These are phyloP conservation scores for Fusarium sp. DNA, from an alignment of 2,329 filamentous ascomycete genomes.

Conservation along the genomic window DNA sequence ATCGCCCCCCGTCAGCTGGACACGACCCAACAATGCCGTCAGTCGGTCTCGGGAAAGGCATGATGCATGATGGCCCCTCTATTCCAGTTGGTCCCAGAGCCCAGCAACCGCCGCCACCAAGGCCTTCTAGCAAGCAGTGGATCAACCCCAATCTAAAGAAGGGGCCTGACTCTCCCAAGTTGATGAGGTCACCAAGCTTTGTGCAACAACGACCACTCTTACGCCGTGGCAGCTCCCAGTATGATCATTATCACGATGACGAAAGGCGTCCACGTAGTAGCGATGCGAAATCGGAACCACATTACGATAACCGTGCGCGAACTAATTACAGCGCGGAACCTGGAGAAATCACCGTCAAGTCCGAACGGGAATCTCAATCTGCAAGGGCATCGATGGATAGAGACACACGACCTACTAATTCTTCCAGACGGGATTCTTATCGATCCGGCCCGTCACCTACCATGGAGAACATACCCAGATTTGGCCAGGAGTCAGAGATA, in stretches of 20 bases:
- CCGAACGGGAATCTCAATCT: slow-evolving; percentile 52
- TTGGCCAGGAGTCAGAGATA: slow-evolving; percentile 11
- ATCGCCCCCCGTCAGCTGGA: slow-evolving; percentile 58
- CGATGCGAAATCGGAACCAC: slow-evolving; percentile 59
- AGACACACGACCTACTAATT: slow-evolving; percentile 27
- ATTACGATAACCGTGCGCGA: slow-evolving; percentile 50
- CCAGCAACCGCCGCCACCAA: slow-evolving; percentile 55
- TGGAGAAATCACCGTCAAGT: slow-evolving; percentile 56
- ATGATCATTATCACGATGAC: slow-evolving; percentile 52
- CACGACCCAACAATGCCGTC: slow-evolving; percentile 49
- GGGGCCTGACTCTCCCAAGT: slow-evolving; percentile 61
- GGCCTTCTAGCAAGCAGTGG: slow-evolving; percentile 68
- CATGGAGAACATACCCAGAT: slow-evolving; percentile 31
- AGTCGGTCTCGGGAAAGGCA: slow-evolving; percentile 54
- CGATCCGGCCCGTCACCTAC: slow-evolving; percentile 38
- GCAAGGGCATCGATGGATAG: slow-evolving; percentile 40
- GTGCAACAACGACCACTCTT: slow-evolving; percentile 52
- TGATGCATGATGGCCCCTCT: slow-evolving; percentile 54
- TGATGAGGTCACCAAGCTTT: slow-evolving; percentile 61
- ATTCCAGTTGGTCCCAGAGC: slow-evolving; percentile 65
- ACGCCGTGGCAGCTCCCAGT: slow-evolving; percentile 49
- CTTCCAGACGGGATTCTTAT: slow-evolving; percentile 27
- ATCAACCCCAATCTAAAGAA: slow-evolving; percentile 65
- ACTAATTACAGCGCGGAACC: slow-evolving; percentile 57
- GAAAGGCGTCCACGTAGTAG: slow-evolving; percentile 62